Evolutionary conservation across 2,329 filamentous ascomycete genomes (phyloP).

Genomic region (Trichoderma sp.): DNA sequence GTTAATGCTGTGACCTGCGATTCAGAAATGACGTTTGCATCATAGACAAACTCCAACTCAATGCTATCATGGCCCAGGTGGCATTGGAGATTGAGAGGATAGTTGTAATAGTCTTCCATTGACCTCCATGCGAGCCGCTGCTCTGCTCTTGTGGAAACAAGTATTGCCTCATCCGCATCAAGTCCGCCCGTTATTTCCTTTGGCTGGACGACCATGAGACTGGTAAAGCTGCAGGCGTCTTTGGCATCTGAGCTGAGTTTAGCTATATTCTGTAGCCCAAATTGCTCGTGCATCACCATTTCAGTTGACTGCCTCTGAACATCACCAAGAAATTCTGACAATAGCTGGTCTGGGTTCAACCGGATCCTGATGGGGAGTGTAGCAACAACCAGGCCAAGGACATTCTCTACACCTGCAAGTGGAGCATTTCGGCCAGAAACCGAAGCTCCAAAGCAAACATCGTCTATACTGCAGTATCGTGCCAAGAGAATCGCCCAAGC

Average conservation of each 20-base stretch:
- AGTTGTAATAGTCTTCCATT: slow-evolving; percentile 12
- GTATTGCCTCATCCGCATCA: neutral
- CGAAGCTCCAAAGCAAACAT: slow-evolving; percentile 23
- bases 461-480: slow-evolving; percentile 21
- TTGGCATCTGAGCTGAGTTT: neutral
- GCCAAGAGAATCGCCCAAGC: slow-evolving; percentile 17
- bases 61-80: neutral
- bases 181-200: neutral
- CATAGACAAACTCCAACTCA: neutral
- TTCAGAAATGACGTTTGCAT: neutral
- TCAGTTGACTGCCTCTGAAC: slow-evolving; percentile 24
- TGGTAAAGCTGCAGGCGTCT: slow-evolving; percentile 12
- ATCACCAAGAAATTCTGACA: slow-evolving; percentile 16
- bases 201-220: slow-evolving; percentile 10
- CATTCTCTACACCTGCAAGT: neutral
- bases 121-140: neutral
- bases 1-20: neutral
- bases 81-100: slow-evolving; percentile 1
- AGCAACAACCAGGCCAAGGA: slow-evolving; percentile 11
- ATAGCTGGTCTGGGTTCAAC: slow-evolving; percentile 15
- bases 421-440: slow-evolving; percentile 26
- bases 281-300: slow-evolving; percentile 15
- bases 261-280: slow-evolving; percentile 17
- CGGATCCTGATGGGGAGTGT: slow-evolving; percentile 25
- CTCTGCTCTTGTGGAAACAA: neutral